Percentiles rank a stretch among this genome's conserved stretches.
These are phyloP conservation scores for Neurospora sp. DNA, from an alignment of 495 filamentous ascomycete genomes.

Conservation along the genomic window DNA sequence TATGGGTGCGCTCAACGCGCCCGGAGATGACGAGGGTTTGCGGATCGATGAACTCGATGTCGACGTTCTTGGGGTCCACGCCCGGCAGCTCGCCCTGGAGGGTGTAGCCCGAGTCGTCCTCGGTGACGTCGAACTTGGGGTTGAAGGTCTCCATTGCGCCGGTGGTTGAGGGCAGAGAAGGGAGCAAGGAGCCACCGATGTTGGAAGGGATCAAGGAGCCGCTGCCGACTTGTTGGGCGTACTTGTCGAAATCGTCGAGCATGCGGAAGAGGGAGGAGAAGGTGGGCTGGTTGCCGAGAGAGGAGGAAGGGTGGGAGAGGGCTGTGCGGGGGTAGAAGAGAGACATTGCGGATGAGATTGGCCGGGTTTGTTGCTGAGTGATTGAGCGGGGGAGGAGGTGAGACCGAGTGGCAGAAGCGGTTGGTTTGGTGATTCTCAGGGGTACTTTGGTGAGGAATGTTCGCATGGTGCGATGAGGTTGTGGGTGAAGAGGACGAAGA, in stretches of 20 bases:
- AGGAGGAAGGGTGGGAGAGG: constrained; percentile 12
- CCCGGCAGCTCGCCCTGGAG: constrained; percentile 88
- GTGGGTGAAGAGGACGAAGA: background rate
- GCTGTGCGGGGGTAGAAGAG: constrained; percentile 12
- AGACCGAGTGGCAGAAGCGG: background rate
- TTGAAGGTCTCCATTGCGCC: constrained; percentile 4
- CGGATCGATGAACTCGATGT: constrained; percentile 76
- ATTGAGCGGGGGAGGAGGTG: background rate
- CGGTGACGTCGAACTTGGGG: constrained; percentile 66
- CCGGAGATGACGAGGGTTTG: constrained; percentile 69
- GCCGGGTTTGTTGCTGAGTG: background rate
- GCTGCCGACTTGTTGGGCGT: constrained; percentile 24
- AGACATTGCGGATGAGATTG: constrained; percentile 10
- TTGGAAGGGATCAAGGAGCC: background rate
- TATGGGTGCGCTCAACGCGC: constrained; percentile 46
- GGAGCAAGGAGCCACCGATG: constrained; percentile 15
- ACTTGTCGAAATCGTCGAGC: constrained; percentile 65
- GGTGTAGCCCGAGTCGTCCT: constrained; percentile 56
- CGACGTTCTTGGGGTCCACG: constrained; percentile 63
- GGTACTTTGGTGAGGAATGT: background rate
- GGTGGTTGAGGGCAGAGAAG: background rate
- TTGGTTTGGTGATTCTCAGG: background rate
- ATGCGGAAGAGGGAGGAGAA: constrained; percentile 66
- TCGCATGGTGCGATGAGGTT: background rate
- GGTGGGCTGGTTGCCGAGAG: constrained; percentile 30